Evolutionary conservation across 2,329 filamentous ascomycete genomes (phyloP), one percentile per base, ranked within the genome.

Genomic region (Apiospora koreana): DNA sequence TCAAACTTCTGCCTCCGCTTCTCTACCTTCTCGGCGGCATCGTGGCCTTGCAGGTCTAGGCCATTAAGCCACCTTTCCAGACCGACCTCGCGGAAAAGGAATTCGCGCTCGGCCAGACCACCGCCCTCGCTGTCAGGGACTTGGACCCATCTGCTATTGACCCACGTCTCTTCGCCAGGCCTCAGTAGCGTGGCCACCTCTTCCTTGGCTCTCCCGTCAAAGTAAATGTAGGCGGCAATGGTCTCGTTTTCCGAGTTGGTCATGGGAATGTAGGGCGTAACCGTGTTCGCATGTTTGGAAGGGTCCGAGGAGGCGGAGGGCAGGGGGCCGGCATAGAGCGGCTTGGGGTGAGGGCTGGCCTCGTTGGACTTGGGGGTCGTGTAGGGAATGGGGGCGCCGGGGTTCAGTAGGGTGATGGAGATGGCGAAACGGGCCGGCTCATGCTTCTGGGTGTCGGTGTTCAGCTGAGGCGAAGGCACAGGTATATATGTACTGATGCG

Each of bases 221-320:
- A 99, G 84, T 99, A 99, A 76, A 99, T 98, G 81, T 99, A 99
- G 46, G 95, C 96, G 42, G 96, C 96, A 76, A 99, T 95, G 18
- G 96, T 99, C 84, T 99, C 96, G 81, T 98, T 97, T 70, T 94
- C 92, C 42, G 94, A 97, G 72, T 93, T 92, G 25, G 96, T 98
- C 83, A 98, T 90, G 68, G 96, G 94, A 73, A 95, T 92, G 82
- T 99, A 99, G 1, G 95, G 94, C 69, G 88, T 90, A 72, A 98
- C 87, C n/a, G 86, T 81, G 74, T 87, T 86, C 70, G 82, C 80
- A 74, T 81, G 83, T 74, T 84, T 86, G 42, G 83, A 82, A 50
- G 82, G 82, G 69, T 86, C 86, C 45, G 81, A 80, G 65, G 78
- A 80, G 38, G 81, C 87, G 46, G 89, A 86, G 50, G 89, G 90